Conservation (phyloP, 2,329 filamentous ascomycete species). For the Fusarium chuoi region DNA sequence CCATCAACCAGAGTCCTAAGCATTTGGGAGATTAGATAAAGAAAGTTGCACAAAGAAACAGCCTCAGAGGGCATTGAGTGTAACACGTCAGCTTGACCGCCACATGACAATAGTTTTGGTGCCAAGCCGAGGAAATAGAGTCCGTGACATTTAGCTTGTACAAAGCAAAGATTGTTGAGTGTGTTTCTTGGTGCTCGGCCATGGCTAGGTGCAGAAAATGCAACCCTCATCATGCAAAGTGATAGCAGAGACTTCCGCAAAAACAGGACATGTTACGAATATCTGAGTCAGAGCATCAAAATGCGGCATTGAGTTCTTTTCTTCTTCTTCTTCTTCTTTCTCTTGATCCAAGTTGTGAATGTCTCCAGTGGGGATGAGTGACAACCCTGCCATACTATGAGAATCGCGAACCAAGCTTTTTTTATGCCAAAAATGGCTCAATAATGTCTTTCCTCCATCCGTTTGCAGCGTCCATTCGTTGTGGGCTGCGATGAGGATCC, state of each 20-base stretch:
- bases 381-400: constrained; percentile 12
- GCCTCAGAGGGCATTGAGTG: constrained; percentile 10
- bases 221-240: constrained; percentile 10
- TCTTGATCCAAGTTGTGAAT: constrained; percentile 5
- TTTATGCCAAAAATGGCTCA: constrained; percentile 30
- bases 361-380: constrained; percentile 13
- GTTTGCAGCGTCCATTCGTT: constrained; percentile 11
- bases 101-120: constrained; percentile 24
- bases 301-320: background rate
- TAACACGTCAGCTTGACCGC: constrained; percentile 31
- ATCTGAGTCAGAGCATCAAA: constrained; percentile 11
- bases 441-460: constrained; percentile 15
- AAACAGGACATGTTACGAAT: background rate
- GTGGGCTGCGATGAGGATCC: constrained; percentile 10
- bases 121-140: constrained; percentile 9
- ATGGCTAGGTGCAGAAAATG: constrained; percentile 13
- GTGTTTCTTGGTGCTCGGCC: background rate
- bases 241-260: background rate
- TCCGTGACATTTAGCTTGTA: constrained; percentile 3
- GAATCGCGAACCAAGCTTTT: constrained; percentile 33
- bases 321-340: background rate
- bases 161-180: constrained; percentile 7
- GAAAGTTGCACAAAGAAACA: constrained; percentile 17
- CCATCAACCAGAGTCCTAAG: background rate
- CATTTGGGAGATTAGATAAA: background rate